Evolutionary conservation across 768 basidiomycete genomes (phyloP).

Genomic region (Exsudoporus frostii): DNA sequence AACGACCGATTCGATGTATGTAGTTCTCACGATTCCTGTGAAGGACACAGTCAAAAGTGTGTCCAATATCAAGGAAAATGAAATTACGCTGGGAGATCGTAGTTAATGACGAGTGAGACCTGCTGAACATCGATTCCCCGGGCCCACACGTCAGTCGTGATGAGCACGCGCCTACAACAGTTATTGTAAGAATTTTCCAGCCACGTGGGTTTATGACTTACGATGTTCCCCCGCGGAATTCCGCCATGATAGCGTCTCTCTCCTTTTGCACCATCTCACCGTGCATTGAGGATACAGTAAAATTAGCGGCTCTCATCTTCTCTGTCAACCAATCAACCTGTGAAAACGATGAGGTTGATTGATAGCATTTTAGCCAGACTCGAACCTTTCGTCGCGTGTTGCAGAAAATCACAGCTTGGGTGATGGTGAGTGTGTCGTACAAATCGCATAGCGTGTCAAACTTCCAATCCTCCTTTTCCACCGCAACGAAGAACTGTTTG

Average conservation of each 20-base stretch:
- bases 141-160: slow-evolving; percentile 96
- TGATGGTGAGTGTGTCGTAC: slow-evolving; percentile 98
- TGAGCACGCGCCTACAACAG: slow-evolving; percentile 75
- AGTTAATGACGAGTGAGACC: slow-evolving; percentile 96
- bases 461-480: slow-evolving; percentile 99
- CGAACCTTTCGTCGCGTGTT: slow-evolving; percentile 93
- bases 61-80: slow-evolving; percentile 4
- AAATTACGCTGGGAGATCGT: slow-evolving; percentile 86
- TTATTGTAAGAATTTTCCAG: slow-evolving; percentile 5
- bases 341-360: slow-evolving; percentile 8
- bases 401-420: slow-evolving; percentile 99
- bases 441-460: slow-evolving; percentile 97
- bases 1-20: slow-evolving; percentile 99
- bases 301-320: slow-evolving; percentile 98
- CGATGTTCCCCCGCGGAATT: slow-evolving; percentile 92
- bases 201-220: slow-evolving; percentile 37
- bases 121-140: slow-evolving; percentile 98
- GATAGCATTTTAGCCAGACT: not conserved
- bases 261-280: slow-evolving; percentile 97
- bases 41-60: slow-evolving; percentile 12
- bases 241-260: slow-evolving; percentile 94
- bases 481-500: slow-evolving; percentile 97
- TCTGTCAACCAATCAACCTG: slow-evolving; percentile 98
- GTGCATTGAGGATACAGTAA: slow-evolving; percentile 95
- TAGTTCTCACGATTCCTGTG: slow-evolving; percentile 95